A percentile compares a stretch with the other conserved stretches of the same genome.
Evolutionary conservation across 2,329 filamentous ascomycete genomes (phyloP).

Genomic region (Fusarium praegraminearum): DNA sequence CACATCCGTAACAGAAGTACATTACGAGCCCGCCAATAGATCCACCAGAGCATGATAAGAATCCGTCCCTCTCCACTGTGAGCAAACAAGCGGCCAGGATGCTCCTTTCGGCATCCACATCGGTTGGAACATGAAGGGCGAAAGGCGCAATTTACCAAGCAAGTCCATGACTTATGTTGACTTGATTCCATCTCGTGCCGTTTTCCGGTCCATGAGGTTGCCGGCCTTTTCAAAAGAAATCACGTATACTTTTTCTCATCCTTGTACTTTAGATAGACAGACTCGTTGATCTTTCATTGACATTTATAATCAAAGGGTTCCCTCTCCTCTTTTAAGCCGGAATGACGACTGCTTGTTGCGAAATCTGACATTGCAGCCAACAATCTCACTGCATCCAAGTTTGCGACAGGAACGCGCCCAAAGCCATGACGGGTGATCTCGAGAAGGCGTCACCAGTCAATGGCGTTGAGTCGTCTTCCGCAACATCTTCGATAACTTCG

Average conservation of each 20-base stretch:
- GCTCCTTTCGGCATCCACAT: slow-evolving; percentile 37
- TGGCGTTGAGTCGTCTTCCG: slow-evolving; percentile 27
- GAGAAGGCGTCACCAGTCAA: slow-evolving; percentile 37
- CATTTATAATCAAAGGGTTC: not conserved
- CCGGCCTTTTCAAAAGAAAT: not conserved
- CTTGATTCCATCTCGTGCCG: slow-evolving; percentile 23
- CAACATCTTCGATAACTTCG: slow-evolving; percentile 25
- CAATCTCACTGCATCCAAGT: slow-evolving; percentile 1
- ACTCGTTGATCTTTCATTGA: not conserved
- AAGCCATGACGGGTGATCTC: slow-evolving; percentile 39
- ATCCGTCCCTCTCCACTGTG: slow-evolving; percentile 34
- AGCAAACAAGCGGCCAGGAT: slow-evolving; percentile 17
- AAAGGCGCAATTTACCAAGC: slow-evolving; percentile 22
- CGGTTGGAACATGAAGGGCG: slow-evolving; percentile 25
- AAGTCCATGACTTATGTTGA: slow-evolving; percentile 4
- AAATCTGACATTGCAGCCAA: slow-evolving; percentile 20
- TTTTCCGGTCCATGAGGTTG: slow-evolving; percentile 9
- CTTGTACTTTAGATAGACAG: not conserved
- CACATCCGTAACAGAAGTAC: slow-evolving; percentile 16
- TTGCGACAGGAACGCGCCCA: not conserved
- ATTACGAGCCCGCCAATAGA: slow-evolving; percentile 8
- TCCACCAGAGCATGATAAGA: slow-evolving; percentile 30
- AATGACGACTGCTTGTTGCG: slow-evolving; percentile 22
- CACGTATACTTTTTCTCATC: not conserved
- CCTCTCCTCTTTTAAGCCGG: not conserved